Evolutionary conservation across 208 protist genomes (phyloP).

Genomic region (Wallacemonas sp.): DNA sequence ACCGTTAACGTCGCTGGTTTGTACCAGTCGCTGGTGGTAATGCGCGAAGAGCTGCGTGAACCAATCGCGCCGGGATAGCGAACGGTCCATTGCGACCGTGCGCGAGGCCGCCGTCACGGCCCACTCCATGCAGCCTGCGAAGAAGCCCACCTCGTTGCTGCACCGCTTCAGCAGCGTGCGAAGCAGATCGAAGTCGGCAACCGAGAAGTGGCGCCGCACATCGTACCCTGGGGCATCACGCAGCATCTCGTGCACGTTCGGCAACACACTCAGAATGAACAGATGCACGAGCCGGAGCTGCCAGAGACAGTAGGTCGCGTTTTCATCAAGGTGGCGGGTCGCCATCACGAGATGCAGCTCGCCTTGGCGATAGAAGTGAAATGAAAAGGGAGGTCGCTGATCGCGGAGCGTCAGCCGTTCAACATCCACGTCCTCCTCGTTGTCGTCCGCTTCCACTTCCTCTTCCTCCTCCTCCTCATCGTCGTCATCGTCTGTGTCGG

Average conservation of each 20-base stretch:
- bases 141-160: slow-evolving; percentile 38
- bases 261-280: slow-evolving; percentile 56
- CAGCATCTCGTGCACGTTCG: slow-evolving; percentile 58
- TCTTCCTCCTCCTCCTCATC: background rate
- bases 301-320: slow-evolving; percentile 26
- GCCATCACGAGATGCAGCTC: slow-evolving; percentile 63
- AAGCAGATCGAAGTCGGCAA: slow-evolving; percentile 47
- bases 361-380: slow-evolving; percentile 52
- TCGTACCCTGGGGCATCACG: slow-evolving; percentile 48
- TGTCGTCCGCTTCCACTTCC: background rate
- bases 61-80: background rate
- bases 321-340: slow-evolving; percentile 20
- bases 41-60: slow-evolving; percentile 14
- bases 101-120: slow-evolving; percentile 23
- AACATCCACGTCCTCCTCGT: background rate
- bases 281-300: slow-evolving; percentile 57
- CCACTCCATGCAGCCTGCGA: slow-evolving; percentile 49
- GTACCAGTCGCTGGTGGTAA: slow-evolving; percentile 9
- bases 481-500: background rate
- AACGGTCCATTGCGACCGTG: slow-evolving; percentile 13
- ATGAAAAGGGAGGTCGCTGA: slow-evolving; percentile 12
- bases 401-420: background rate
- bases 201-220: slow-evolving; percentile 51
- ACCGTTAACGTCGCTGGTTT: too few species aligned
- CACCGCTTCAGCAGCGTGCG: slow-evolving; percentile 53